Percentiles rank a stretch among this genome's conserved stretches.
These are phyloP conservation scores for Mycena galericulata DNA, from an alignment of 768 basidiomycete genomes.

Conservation along the genomic window DNA sequence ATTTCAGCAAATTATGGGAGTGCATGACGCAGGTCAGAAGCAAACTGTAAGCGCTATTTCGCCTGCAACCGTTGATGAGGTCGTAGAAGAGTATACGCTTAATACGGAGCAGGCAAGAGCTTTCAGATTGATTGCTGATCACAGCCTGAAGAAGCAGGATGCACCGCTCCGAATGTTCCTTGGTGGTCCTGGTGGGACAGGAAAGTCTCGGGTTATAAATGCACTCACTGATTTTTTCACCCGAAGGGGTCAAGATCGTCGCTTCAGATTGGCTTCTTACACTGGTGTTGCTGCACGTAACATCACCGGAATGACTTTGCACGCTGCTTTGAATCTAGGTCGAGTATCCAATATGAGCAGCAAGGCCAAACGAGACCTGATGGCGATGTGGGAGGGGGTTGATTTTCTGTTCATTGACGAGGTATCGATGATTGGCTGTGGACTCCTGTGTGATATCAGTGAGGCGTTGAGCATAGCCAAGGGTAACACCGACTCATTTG, in stretches of 20 bases:
- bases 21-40: background rate
- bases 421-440: slow-evolving; percentile 54
- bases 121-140: slow-evolving; percentile 46
- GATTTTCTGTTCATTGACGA: slow-evolving; percentile 55
- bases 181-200: slow-evolving; percentile 55
- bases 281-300: slow-evolving; percentile 55
- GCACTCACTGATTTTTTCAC: slow-evolving; percentile 49
- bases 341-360: background rate
- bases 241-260: slow-evolving; percentile 23
- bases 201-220: slow-evolving; percentile 54
- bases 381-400: slow-evolving; percentile 52
- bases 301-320: slow-evolving; percentile 54
- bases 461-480: slow-evolving; percentile 48
- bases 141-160: slow-evolving; percentile 29
- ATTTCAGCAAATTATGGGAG: too few relatives aligned
- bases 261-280: slow-evolving; percentile 46
- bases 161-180: slow-evolving; percentile 49
- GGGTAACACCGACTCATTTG: slow-evolving; percentile 45
- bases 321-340: slow-evolving; percentile 41
- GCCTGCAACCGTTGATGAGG: slow-evolving; percentile 22
- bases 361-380: slow-evolving; percentile 29
- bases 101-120: slow-evolving; percentile 50
- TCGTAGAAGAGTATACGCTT: slow-evolving; percentile 40
- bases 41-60: background rate
- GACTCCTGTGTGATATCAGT: slow-evolving; percentile 46